Conservation (phyloP, 176 grass and related monocot genomes). For the Aegilops sharonensis region DNA sequence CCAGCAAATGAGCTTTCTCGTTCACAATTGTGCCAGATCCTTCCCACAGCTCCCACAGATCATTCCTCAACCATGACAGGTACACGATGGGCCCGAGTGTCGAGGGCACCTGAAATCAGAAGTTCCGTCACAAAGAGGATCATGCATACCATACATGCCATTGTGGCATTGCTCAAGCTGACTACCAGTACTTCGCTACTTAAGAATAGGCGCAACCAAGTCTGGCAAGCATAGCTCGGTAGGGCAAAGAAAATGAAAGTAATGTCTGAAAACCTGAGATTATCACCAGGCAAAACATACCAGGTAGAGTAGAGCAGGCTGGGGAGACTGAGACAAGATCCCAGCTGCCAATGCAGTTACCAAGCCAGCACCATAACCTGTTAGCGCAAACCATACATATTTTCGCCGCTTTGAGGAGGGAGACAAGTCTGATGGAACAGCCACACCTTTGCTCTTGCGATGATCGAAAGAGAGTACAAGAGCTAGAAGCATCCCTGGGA, state of each 20-base stretch:
- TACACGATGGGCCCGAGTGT: slow-evolving; percentile 86
- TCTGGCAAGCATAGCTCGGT: slow-evolving; percentile 2
- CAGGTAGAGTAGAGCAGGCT: slow-evolving; percentile 97
- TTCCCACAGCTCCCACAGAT: slow-evolving; percentile 87
- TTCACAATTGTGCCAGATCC: slow-evolving; percentile 53
- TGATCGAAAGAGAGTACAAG: slow-evolving; percentile 87
- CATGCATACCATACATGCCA: background rate
- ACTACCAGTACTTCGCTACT: background rate
- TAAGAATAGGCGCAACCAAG: background rate
- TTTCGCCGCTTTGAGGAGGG: slow-evolving; percentile 43
- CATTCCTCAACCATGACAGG: slow-evolving; percentile 84
- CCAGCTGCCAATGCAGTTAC: slow-evolving; percentile 82
- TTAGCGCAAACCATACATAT: slow-evolving; percentile 81
- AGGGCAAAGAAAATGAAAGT: background rate
- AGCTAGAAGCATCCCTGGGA: slow-evolving; percentile 94
- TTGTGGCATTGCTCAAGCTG: background rate
- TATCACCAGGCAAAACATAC: slow-evolving; percentile 43
- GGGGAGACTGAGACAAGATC: slow-evolving; percentile 86
- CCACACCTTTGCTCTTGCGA: slow-evolving; percentile 64
- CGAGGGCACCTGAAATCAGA: slow-evolving; percentile 68
- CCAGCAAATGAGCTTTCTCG: slow-evolving; percentile 82
- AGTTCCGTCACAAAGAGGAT: background rate
- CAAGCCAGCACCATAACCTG: slow-evolving; percentile 85
- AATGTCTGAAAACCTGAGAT: background rate
- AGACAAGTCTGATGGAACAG: slow-evolving; percentile 34